Percentiles rank a stretch among this genome's conserved stretches.
Conservation (phyloP, 2,329 filamentous ascomycete species). For the Ophiognomonia clavigignenti-juglandacearum region DNA sequence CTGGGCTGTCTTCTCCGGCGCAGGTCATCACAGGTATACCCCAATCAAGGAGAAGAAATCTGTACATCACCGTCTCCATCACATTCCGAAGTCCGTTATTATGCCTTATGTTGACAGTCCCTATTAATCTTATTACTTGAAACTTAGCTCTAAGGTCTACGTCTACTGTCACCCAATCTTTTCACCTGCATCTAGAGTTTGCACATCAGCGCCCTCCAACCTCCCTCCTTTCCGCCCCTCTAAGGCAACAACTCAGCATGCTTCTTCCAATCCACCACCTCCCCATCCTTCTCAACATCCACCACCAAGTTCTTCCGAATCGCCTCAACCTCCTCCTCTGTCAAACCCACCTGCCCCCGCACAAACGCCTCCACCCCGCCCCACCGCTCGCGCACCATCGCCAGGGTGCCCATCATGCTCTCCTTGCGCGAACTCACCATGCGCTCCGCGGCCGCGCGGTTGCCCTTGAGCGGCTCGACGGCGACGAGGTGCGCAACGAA, state of each 20-base stretch:
- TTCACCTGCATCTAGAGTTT: not conserved
- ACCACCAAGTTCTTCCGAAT: conserved; percentile 46
- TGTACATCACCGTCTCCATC: not conserved
- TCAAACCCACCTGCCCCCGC: conserved; percentile 51
- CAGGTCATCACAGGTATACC: not conserved
- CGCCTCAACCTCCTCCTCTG: conserved; percentile 46
- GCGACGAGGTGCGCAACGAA: conserved; percentile 46
- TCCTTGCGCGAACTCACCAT: conserved; percentile 42
- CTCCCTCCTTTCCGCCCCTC: not conserved
- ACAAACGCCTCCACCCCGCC: conserved; percentile 63
- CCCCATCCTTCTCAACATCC: conserved; percentile 20
- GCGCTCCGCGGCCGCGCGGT: conserved; percentile 37
- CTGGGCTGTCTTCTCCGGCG: not conserved
- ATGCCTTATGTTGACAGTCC: too few species aligned
- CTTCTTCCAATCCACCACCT: too few species aligned
- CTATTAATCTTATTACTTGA: too few species aligned
- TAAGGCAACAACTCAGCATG: conserved; percentile 19
- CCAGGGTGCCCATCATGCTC: conserved; percentile 43
- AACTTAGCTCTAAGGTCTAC: too few species aligned
- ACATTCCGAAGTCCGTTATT: conserved; percentile 1
- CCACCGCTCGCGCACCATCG: conserved; percentile 54
- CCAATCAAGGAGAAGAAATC: not conserved
- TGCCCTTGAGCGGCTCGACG: conserved; percentile 43
- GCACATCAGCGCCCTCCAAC: too few species aligned
- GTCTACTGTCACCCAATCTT: not conserved